A percentile compares a stretch with the other conserved stretches of the same genome.
Conservation (phyloP, 345 rosid species). For the Moringa oleifera region DNA sequence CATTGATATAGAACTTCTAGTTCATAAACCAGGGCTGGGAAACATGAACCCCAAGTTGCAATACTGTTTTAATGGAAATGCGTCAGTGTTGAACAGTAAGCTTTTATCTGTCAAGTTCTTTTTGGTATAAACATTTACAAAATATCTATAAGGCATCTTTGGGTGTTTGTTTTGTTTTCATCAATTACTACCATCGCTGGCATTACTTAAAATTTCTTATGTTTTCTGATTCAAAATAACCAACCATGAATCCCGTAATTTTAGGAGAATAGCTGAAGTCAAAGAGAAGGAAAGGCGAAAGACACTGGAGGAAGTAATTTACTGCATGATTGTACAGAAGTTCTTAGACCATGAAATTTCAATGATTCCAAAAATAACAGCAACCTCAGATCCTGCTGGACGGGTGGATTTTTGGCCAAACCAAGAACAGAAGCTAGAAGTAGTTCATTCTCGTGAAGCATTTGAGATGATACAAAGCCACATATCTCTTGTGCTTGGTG, state of each 20-base stretch:
- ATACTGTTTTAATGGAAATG: no score
- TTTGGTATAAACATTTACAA: no score
- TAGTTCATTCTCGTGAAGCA: conserved; percentile 88
- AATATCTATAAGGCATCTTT: no score
- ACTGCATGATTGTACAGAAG: conserved; percentile 74
- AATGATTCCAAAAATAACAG: conserved; percentile 68
- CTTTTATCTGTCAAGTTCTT: no score
- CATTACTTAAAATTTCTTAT: no score
- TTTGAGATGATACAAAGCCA: conserved; percentile 93
- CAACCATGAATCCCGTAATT: no score
- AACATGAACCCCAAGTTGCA: no score
- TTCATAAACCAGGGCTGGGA: no score
- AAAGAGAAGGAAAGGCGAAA: conserved; percentile 65
- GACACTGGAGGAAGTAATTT: conserved; percentile 71
- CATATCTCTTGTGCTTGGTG: conserved; percentile 72
- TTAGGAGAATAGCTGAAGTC: conserved; percentile 87
- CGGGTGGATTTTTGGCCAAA: conserved; percentile 92
- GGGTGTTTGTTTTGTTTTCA: no score
- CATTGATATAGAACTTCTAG: no score
- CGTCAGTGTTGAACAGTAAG: no score
- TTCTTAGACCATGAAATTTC: conserved; percentile 59
- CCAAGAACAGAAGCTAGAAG: conserved; percentile 78
- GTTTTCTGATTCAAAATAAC: background rate
- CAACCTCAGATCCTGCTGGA: conserved; percentile 69
- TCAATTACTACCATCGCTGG: no score